Evolutionary conservation across 768 basidiomycete genomes (phyloP).

Genomic region (Mycena vulgaris): DNA sequence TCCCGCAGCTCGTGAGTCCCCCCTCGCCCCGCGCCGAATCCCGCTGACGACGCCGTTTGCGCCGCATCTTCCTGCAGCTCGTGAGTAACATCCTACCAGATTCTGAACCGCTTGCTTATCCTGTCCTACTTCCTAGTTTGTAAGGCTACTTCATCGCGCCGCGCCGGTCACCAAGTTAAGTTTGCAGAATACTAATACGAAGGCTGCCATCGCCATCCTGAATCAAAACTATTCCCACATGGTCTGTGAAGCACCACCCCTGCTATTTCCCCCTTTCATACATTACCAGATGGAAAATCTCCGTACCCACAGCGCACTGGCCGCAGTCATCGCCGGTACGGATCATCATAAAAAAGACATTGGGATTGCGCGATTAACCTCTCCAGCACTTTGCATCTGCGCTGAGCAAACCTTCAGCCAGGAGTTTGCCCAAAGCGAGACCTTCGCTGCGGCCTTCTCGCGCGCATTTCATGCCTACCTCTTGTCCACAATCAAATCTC

Average conservation of each 20-base stretch:
- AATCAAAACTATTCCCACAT: constrained; percentile 1
- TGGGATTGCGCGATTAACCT: constrained; percentile 1
- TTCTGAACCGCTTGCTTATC: neutral
- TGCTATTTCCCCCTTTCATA: constrained; percentile 8
- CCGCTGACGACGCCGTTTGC: constrained; percentile 4
- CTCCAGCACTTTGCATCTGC: constrained; percentile 15
- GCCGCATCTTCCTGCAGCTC: neutral
- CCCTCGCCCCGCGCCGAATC: neutral
- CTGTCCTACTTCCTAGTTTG: constrained; percentile 13
- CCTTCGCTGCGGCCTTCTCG: constrained; percentile 1
- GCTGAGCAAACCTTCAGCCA: constrained; percentile 15
- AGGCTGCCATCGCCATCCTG: constrained; percentile 5
- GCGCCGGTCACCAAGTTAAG: neutral
- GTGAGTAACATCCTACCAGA: neutral
- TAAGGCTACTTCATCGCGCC: constrained; percentile 7
- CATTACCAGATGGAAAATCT: constrained; percentile 13
- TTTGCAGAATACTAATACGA: neutral
- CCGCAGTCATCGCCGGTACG: constrained; percentile 15
- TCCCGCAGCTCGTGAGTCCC: neutral
- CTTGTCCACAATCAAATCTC: neutral
- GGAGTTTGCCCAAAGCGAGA: neutral
- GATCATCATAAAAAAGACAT: neutral
- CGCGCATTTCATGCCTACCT: constrained; percentile 10
- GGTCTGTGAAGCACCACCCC: constrained; percentile 7
- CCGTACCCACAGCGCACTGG: neutral